These are phyloP conservation scores for Apiospora saccharicola DNA, from an alignment of 2,329 filamentous ascomycete genomes.

Conservation along the genomic window DNA sequence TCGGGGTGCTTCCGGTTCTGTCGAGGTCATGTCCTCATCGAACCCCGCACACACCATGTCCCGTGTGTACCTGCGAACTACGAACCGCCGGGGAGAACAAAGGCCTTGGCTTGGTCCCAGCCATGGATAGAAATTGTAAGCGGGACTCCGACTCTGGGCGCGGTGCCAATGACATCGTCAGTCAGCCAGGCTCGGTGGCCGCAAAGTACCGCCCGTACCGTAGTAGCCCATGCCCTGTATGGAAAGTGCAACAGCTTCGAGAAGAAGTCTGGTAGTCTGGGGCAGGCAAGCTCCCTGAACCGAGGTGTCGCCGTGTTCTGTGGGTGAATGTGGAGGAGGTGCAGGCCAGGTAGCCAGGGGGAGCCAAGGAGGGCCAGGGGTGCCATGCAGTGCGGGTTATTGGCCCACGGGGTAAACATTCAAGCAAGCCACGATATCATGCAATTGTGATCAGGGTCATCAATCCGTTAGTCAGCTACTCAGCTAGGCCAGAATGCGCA, in stretches of 20 bases:
- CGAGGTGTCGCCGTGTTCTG: constrained; percentile 14
- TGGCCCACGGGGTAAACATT: constrained; percentile 19
- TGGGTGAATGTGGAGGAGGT: constrained; percentile 16
- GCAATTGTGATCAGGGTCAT: constrained; percentile 2
- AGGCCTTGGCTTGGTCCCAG: neutral
- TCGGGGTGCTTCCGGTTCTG: constrained; percentile 1
- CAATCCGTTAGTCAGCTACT: neutral
- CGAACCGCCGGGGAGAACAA: constrained; percentile 7
- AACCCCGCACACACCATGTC: neutral
- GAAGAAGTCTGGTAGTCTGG: neutral
- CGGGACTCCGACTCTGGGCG: constrained; percentile 2
- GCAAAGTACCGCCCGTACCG: neutral
- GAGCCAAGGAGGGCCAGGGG: too few relatives aligned
- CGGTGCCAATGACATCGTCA: neutral
- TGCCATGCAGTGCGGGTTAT: constrained; percentile 19
- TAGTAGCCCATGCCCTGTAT: neutral
- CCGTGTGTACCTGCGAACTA: neutral
- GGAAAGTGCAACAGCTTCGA: constrained; percentile 15
- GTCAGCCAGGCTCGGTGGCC: neutral
- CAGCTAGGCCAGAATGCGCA: too few relatives aligned
- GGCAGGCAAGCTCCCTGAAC: neutral
- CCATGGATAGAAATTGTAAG: neutral
- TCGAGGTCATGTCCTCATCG: constrained; percentile 2
- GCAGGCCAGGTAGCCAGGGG: neutral
- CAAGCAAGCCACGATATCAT: constrained; percentile 21